phyloP scores from a whole-genome alignment of 2,329 filamentous ascomycete genomes.

The Botrytis byssoidea region DNA sequence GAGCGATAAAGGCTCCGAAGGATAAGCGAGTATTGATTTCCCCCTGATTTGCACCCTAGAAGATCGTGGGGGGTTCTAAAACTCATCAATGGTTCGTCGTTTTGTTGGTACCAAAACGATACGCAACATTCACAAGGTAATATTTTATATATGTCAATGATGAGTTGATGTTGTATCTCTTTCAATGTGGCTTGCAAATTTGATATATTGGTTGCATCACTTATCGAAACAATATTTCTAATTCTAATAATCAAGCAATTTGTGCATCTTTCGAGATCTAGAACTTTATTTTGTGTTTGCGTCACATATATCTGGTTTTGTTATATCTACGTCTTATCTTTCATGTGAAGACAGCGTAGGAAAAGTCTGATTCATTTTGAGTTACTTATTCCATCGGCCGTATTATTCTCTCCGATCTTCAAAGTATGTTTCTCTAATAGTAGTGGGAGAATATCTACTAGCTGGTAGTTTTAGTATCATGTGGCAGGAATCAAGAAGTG shows the following conservation, averaged over 20 bases:
- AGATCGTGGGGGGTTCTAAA: not conserved
- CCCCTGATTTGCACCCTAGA: not conserved
- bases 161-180: not conserved
- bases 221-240: not conserved
- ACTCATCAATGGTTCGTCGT: not conserved
- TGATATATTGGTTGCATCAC: not conserved
- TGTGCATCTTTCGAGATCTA: not conserved
- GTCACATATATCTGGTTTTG: not conserved
- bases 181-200: not conserved
- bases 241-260: not conserved
- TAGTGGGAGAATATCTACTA: not conserved
- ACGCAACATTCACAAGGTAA: not conserved
- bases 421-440: not conserved
- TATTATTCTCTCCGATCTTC: no score
- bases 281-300: not conserved
- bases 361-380: not conserved
- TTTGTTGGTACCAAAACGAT: no score
- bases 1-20: not conserved
- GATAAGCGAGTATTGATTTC: not conserved
- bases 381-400: not conserved
- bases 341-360: not conserved
- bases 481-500: not conserved
- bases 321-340: not conserved
- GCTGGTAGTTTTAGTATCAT: not conserved
- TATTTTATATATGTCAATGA: not conserved